Base-by-base conservation (phyloP, 1,284 basidiomycete genomes). In the Cutaneotrichosporon dermatis region DNA sequence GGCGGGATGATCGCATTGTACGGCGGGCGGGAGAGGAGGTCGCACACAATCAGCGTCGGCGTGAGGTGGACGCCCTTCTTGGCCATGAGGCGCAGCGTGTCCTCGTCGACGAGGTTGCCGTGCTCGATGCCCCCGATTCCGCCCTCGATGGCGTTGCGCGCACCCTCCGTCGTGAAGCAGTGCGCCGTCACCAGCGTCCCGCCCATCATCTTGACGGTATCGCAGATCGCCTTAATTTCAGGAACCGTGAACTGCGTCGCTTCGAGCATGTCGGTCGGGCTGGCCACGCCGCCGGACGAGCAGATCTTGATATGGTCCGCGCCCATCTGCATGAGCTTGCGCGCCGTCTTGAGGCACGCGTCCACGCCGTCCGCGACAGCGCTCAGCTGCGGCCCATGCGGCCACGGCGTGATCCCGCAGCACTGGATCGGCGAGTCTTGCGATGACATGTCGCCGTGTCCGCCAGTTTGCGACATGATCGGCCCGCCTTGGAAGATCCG, bases 391-490 rank as follows among this genome's bases (percentile, higher is more conserved):
- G 58, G 58, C 11, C 41, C 43, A 10, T 52, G 42, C 33, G 46
- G 51, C 15, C 33, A 55, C 2, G 53, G 53, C 12, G 49, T 39
- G 34, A 55, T 54, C 50, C 37, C 37, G 59, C 82, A 82, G 63
- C 82, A 82, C 3, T 75, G 75, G 13, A 35, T 52, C 62, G 13
- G 71, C 69, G 39, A 53, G 63, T 64, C 40, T 54, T 35, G 15
- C 43, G 44, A 48, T 4, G 39, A 36, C 36, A 69, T 60, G 56
- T 71, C 72, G 12, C 79, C 80, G 65, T 83, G 82, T 0, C 81
- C 82, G 16, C 82, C 81, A 0, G 81, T 82, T 63, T 82, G 81
- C 2, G 79, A 80, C 33, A 83, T 69, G 1, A 77, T 80, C 46
- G 79, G 79, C 2, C 81, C 81, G 57, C 81, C 80, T 55, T 82